phyloP scores from a whole-genome alignment of 177 flowering plant species.

The Vitis hybrid region DNA sequence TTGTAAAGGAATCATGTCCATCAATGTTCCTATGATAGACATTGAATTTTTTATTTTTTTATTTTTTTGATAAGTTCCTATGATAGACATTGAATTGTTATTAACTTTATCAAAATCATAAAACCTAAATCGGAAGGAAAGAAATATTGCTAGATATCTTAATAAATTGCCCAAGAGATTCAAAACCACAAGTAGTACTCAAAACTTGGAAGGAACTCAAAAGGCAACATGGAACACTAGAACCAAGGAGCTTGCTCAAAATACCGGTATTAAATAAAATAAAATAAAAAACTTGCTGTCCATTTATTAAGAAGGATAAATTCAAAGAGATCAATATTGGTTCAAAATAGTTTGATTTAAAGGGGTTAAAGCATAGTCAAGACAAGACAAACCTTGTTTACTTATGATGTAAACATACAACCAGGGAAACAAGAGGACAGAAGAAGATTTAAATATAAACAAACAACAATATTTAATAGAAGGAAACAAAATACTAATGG shows the following conservation, averaged over 20 bases:
- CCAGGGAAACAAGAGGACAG: no score
- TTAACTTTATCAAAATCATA: conserved; percentile 1
- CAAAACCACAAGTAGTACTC: background rate
- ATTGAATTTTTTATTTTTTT: no score
- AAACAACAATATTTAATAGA: background rate
- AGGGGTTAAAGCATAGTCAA: no score
- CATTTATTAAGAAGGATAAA: no score
- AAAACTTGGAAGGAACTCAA: background rate
- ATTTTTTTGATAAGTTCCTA: no score
- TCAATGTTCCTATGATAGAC: background rate
- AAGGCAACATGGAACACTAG: background rate
- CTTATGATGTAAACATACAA: no score
- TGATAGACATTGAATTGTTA: background rate
- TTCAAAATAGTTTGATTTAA: no score
- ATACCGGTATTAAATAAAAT: background rate
- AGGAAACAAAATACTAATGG: background rate
- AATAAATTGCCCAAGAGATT: background rate
- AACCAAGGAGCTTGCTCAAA: background rate
- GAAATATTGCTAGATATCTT: background rate
- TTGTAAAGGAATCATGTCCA: background rate
- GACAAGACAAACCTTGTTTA: no score
- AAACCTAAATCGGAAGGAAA: background rate
- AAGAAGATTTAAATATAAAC: no score
- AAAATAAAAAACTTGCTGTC: no score
- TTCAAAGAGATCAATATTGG: no score